Conservation (phyloP, 305 asterid genomes). For the Fraxinus baroniana region DNA sequence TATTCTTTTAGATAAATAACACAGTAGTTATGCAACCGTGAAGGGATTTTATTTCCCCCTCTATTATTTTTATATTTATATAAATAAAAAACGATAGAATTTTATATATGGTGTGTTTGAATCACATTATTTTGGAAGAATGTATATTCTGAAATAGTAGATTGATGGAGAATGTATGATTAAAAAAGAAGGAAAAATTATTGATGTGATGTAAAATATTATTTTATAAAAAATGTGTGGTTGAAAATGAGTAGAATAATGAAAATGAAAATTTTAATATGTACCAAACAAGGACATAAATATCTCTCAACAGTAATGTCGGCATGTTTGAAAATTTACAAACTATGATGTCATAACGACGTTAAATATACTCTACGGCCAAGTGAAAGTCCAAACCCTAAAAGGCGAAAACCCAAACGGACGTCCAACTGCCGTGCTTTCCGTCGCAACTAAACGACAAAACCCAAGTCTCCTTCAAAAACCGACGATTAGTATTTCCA, state of each 20-base stretch:
- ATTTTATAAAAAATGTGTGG: too few relatives aligned
- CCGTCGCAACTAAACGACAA: neutral
- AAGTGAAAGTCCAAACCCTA: neutral
- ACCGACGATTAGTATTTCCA: conserved; percentile 1
- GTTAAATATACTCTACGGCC: neutral
- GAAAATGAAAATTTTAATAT: too few relatives aligned
- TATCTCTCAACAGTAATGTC: neutral
- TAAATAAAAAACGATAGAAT: too few relatives aligned
- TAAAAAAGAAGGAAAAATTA: too few relatives aligned
- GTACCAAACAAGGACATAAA: too few relatives aligned
- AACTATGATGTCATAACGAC: neutral
- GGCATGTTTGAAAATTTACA: neutral
- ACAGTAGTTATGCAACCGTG: neutral
- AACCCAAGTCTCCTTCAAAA: neutral
- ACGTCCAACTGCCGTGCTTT: neutral
- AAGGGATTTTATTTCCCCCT: neutral
- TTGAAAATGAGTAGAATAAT: too few relatives aligned
- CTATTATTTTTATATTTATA: neutral
- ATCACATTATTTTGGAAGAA: too few relatives aligned
- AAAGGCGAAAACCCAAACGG: neutral
- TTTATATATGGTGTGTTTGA: too few relatives aligned
- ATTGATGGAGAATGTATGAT: too few relatives aligned
- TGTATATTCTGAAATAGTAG: too few relatives aligned
- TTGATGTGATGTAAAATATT: too few relatives aligned
- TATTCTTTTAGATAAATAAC: neutral